Percentiles rank a stretch among this genome's conserved stretches.
phyloP scores from a whole-genome alignment of 148 eudicot genomes.

The Fagopyrum homotropicum region DNA sequence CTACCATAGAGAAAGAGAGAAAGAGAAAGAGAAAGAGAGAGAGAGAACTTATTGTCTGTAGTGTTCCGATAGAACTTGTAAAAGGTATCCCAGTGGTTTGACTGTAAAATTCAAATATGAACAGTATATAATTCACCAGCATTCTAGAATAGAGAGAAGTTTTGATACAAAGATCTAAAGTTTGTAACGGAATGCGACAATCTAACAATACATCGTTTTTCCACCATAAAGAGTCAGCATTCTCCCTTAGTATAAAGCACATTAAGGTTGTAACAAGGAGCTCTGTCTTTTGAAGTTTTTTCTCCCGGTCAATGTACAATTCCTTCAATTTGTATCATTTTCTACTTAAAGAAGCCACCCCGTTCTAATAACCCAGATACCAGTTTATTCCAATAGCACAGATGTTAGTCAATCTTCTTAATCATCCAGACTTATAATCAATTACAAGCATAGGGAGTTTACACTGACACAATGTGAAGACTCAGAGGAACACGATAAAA shows the following conservation, averaged over 20 bases:
- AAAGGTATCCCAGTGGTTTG: constrained; percentile 91
- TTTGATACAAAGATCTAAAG: not conserved
- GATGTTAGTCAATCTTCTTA: not conserved
- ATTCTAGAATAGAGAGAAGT: not conserved
- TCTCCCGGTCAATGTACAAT: not conserved
- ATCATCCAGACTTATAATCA: not conserved
- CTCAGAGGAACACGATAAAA: not conserved
- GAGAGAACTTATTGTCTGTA: constrained; percentile 82
- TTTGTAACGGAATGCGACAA: not conserved
- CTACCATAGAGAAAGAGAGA: not conserved
- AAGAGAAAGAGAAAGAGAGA: not conserved
- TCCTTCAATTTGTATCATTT: not conserved
- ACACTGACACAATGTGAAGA: not conserved
- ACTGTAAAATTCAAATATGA: constrained; percentile 37
- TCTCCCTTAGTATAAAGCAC: not conserved
- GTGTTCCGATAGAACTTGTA: constrained; percentile 91
- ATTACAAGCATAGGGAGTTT: not conserved
- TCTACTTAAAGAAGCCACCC: not conserved
- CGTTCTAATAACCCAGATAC: too few relatives aligned
- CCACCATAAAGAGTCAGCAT: not conserved
- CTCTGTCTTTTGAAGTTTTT: not conserved
- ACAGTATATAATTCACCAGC: not conserved
- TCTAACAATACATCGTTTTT: not conserved
- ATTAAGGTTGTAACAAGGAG: not conserved
- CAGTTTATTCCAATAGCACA: too few relatives aligned